Base-by-base conservation (phyloP, 805 yeast genomes). In the Debaryomyces tyrocola region DNA sequence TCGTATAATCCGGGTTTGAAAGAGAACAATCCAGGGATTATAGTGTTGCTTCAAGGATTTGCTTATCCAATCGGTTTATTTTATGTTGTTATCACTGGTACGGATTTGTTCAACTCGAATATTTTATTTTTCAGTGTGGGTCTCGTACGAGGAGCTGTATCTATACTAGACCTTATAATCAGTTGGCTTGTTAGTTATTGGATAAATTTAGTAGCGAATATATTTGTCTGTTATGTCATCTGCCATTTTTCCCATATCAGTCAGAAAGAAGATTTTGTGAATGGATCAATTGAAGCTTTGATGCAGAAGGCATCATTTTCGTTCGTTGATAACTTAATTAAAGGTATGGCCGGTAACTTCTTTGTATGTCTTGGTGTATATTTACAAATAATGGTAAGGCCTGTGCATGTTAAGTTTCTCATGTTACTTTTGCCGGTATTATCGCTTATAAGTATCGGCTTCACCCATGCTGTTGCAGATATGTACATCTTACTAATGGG, bases 381-480 rank as follows among this genome's bases (percentile, higher is more conserved):
- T 64, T 65, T 87, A 40, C 95, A 87, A 59, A 67, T 88, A 35
- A 78, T 87, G 83, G 87, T 86, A 6, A 85, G 84, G 58, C 95
- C 96, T 0, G 58, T 84, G 8, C 95, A 88, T 58, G 95, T 88
- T 31, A 86, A 85, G 55, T 72, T 84, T 24, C 40, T 84, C 5
- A 65, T 85, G 69, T 77, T 87, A 69, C 57, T 73, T 12, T 59
- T 87, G 17, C 96, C 96, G 0, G 74, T 87, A 12, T 85, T 86
- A 63, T 82, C 91, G 0, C 86, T 88, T 63, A 94, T 86, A n/a
- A 56, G 84, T 1, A 71, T 84, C 73, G 94, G 95, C 0, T 88
- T 82, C 64, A 82, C 88, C 2, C 95, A 88, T 59, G 81, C 82
- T 1, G 90, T 88, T 7, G 96, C 95, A 0, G 96, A 88, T 61